Percentiles rank a stretch among this genome's conserved stretches.
Evolutionary conservation across 371 early-diverging fungal genomes (phyloP).

Genomic region (Apophysomyces ossiformis): DNA sequence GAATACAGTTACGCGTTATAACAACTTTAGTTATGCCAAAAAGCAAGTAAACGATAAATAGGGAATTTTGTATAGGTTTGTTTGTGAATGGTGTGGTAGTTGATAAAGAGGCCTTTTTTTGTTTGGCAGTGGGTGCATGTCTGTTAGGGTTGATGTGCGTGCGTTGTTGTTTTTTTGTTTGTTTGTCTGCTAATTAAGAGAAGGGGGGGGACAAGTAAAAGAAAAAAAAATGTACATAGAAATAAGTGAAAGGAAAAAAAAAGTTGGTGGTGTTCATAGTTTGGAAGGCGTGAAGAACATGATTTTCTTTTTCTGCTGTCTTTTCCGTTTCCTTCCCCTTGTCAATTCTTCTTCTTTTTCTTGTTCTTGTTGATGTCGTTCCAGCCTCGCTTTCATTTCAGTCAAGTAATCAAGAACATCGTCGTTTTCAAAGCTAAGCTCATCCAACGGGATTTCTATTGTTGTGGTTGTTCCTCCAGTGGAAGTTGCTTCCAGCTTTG

Average conservation of each 20-base stretch:
- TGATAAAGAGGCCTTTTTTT: no score
- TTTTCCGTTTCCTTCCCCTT: constrained; percentile 9
- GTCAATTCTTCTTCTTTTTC: constrained; percentile 6
- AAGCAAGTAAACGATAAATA: no score
- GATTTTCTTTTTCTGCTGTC: constrained; percentile 1
- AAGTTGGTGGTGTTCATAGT: background rate
- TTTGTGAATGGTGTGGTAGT: no score
- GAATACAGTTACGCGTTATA: no score
- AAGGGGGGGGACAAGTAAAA: background rate
- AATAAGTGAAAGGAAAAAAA: background rate
- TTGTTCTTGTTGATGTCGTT: constrained; percentile 5
- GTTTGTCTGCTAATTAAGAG: background rate
- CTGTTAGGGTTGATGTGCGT: background rate
- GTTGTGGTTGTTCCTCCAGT: background rate
- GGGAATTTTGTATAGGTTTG: no score
- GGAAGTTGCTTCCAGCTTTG: background rate
- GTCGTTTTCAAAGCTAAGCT: background rate
- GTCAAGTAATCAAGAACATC: constrained; percentile 1
- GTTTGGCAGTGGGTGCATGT: no score
- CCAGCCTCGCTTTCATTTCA: constrained; percentile 1
- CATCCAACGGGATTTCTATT: background rate
- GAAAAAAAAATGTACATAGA: background rate
- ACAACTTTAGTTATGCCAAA: no score
- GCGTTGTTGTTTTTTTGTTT: background rate
- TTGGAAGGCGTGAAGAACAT: constrained; percentile 8